Evolutionary conservation across 768 basidiomycete species (phyloP).

Genomic region (Exidia glandulosa): DNA sequence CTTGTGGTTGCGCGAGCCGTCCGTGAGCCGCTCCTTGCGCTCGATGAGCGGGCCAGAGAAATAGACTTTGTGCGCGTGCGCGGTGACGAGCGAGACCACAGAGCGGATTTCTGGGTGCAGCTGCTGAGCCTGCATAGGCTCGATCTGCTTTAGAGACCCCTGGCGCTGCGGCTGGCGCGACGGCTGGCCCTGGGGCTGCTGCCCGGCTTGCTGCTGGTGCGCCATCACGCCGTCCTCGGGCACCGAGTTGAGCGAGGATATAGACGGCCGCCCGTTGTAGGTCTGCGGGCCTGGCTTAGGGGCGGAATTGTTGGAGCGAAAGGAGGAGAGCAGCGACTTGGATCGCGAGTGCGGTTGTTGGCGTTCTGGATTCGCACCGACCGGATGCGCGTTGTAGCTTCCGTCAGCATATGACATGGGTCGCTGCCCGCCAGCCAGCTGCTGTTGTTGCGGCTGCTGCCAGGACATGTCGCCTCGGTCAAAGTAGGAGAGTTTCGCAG

Average conservation of each 20-base stretch:
- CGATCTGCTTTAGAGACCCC: neutral
- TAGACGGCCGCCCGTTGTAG: neutral
- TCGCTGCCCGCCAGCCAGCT: neutral
- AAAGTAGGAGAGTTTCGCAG: no score
- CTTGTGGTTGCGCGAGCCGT: slow-evolving; percentile 56
- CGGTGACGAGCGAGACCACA: slow-evolving; percentile 58
- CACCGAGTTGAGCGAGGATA: neutral
- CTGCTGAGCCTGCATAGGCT: neutral
- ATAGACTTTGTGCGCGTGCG: slow-evolving; percentile 78
- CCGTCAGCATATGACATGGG: neutral
- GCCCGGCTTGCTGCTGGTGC: neutral
- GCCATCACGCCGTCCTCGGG: neutral
- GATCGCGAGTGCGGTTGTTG: neutral
- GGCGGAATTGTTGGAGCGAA: neutral
- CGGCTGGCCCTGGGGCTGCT: neutral
- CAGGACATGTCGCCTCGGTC: no score
- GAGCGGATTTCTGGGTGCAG: slow-evolving; percentile 77
- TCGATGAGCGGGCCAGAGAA: slow-evolving; percentile 77
- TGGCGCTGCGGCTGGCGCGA: neutral
- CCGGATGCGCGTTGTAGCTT: neutral
- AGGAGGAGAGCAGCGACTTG: slow-evolving; percentile 1
- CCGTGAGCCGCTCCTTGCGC: slow-evolving; percentile 63
- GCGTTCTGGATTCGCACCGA: neutral
- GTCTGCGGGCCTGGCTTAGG: slow-evolving; percentile 1
- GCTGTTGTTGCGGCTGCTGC: no score